Percentiles rank a stretch among this genome's conserved stretches.
Conservation (phyloP, 2,329 filamentous ascomycete species). For the Colletotrichum sp. region DNA sequence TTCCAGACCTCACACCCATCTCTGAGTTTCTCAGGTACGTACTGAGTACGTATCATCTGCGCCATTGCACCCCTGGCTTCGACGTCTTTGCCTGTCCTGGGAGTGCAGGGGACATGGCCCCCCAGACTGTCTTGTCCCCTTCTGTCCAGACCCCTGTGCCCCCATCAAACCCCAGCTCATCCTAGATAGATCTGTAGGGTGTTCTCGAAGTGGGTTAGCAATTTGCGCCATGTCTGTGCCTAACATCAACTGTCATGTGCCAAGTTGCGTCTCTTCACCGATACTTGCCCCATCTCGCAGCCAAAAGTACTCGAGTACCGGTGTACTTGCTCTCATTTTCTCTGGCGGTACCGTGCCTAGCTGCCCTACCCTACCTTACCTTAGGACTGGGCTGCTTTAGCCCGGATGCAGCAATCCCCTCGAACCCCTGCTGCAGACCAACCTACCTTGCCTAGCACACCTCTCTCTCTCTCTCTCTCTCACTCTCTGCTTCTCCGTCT, state of each 20-base stretch:
- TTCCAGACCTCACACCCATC: neutral
- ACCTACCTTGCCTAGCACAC: neutral
- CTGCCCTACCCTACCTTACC: neutral
- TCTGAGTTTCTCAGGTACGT: neutral
- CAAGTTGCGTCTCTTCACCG: constrained; percentile 22
- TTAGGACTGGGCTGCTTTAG: constrained; percentile 8
- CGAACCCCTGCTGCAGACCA: constrained; percentile 11
- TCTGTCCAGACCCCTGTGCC: neutral
- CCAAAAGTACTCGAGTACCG: neutral
- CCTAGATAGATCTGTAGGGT: constrained; percentile 19
- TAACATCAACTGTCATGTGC: constrained; percentile 21
- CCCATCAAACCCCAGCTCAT: constrained; percentile 5
- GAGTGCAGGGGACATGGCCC: neutral
- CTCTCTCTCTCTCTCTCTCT: neutral
- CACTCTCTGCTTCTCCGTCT: neutral
- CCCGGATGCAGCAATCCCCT: constrained; percentile 14
- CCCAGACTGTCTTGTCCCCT: neutral
- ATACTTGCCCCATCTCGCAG: constrained; percentile 12
- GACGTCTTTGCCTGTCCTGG: neutral
- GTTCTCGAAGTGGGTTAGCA: constrained; percentile 21
- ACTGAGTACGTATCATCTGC: neutral
- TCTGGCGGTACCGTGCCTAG: neutral
- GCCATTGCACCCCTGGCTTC: neutral
- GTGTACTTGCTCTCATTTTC: neutral
- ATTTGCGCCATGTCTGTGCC: constrained; percentile 21